Evolutionary conservation across 2,329 filamentous ascomycete species (phyloP), one percentile per base, ranked within the genome.

Genomic region (Cordyceps militaris): DNA sequence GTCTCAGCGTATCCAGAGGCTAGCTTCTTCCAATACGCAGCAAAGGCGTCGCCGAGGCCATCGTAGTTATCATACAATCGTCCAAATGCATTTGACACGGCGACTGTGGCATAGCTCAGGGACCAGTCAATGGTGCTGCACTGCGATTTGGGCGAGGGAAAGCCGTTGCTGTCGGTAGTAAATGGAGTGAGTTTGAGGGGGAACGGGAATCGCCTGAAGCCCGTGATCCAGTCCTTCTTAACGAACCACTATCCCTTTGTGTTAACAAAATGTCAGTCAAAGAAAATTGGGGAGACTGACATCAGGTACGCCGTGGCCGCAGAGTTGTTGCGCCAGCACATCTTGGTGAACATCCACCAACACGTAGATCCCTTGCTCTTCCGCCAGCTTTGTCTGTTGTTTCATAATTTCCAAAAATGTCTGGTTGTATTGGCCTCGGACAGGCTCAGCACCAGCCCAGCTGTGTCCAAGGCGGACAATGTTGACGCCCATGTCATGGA

Each of bases 291-390:
- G 14, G 14, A 16, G 3, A 60, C 61, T 55, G 40, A 63, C 61
- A 32, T 63, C 61, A 14, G 61, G 61, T 26, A 56, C 61, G 16
- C 61, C 61, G 19, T 63, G 60, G 42, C 61, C 61, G 43, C 61
- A 63, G 1, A 61, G 28, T 38, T 63, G 60, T 19, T 54, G 42
- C 2, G 60, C 60, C 36, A 63, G 52, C 13, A 58, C 55, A 26
- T 63, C 61, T 42, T 63, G 61, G 16, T 63, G 61, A 9, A 60
- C 60, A 48, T 63, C 61, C 10, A 63, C 61, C 14, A 63, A 28
- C 3, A 63, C 61, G 40, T 63, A 63, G 26, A 63, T 28, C 38
- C 61, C 61, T 13, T 63, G 47, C 24, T 61, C 59, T 46, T 61
- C 61, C n/a, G 61, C 61, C 43, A 63, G 19, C 43, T 58, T 60